A percentile compares a stretch with the other conserved stretches of the same genome.
phyloP scores from a whole-genome alignment of 768 basidiomycete genomes.

The Lentinus brumalis region DNA sequence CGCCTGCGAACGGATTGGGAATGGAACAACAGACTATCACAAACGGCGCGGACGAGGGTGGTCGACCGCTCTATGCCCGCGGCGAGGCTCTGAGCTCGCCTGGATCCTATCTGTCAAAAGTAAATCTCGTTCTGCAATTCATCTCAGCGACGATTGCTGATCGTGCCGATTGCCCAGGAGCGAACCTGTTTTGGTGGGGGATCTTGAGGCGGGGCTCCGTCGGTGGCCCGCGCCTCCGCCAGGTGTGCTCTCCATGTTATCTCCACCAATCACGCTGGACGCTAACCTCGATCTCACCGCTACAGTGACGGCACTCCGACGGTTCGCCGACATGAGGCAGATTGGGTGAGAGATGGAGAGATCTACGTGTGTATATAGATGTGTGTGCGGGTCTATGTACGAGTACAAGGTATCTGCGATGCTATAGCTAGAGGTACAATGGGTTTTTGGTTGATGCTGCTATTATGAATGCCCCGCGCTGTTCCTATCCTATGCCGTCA shows the following conservation, averaged over 20 bases:
- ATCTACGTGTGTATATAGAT: too few species aligned
- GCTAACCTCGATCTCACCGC: neutral
- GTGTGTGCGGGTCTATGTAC: neutral
- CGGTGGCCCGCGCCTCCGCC: conserved; percentile 13
- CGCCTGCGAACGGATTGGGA: neutral
- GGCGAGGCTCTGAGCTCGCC: conserved; percentile 14
- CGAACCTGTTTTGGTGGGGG: neutral
- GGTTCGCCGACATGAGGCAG: neutral
- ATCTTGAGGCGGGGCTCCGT: conserved; percentile 14
- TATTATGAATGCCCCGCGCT: neutral
- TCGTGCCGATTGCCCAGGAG: neutral
- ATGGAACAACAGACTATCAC: neutral
- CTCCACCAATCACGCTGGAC: neutral
- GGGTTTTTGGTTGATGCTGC: neutral
- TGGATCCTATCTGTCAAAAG: neutral
- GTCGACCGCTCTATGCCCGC: conserved; percentile 19
- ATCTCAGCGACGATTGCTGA: conserved; percentile 20
- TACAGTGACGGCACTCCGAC: neutral
- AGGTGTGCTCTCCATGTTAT: neutral
- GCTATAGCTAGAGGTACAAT: neutral
- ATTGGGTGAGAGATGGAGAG: too few species aligned
- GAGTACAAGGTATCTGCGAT: neutral
- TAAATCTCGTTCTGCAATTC: conserved; percentile 1
- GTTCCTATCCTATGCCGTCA: conserved; percentile 2
- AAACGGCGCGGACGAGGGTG: neutral